Conservation (phyloP, 2,329 filamentous ascomycete species). For the Ilyonectria mors-panacis region DNA sequence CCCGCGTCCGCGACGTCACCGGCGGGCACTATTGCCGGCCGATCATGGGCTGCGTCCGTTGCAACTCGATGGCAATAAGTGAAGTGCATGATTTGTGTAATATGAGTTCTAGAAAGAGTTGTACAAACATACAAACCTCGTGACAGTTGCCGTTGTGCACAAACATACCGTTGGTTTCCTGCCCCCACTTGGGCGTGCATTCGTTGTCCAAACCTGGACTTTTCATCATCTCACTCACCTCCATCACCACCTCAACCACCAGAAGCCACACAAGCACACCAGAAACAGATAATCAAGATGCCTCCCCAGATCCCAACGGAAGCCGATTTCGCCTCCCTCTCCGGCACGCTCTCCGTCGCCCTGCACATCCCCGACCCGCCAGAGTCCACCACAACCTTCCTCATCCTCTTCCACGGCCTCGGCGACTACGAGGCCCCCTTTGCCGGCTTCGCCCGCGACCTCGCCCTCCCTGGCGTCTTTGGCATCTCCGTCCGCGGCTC, state of each 20-base stretch:
- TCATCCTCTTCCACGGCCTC: conserved; percentile 87
- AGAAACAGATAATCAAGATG: conserved; percentile 47
- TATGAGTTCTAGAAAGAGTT: background rate
- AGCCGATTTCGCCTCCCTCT: conserved; percentile 64
- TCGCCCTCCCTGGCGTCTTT: conserved; percentile 83
- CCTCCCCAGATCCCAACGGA: conserved; percentile 65
- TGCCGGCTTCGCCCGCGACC: conserved; percentile 74
- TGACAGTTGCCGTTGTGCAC: background rate
- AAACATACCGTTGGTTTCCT: background rate
- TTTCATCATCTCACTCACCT: conserved; percentile 12
- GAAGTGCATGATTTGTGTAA: background rate
- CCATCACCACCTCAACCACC: conserved; percentile 5
- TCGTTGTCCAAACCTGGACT: conserved; percentile 11
- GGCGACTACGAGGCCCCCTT: conserved; percentile 83
- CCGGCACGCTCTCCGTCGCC: conserved; percentile 59
- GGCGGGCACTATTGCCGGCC: background rate
- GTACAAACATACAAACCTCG: background rate
- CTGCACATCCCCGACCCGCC: conserved; percentile 67
- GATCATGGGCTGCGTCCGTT: background rate
- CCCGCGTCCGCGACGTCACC: conserved; percentile 8
- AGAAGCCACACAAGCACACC: background rate
- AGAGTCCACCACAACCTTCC: conserved; percentile 79
- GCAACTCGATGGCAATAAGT: background rate
- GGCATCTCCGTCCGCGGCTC: conserved; percentile 82
- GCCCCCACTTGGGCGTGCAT: conserved; percentile 9